phyloP scores from a whole-genome alignment of 148 eudicot species.

The Fagopyrum esculentum region DNA sequence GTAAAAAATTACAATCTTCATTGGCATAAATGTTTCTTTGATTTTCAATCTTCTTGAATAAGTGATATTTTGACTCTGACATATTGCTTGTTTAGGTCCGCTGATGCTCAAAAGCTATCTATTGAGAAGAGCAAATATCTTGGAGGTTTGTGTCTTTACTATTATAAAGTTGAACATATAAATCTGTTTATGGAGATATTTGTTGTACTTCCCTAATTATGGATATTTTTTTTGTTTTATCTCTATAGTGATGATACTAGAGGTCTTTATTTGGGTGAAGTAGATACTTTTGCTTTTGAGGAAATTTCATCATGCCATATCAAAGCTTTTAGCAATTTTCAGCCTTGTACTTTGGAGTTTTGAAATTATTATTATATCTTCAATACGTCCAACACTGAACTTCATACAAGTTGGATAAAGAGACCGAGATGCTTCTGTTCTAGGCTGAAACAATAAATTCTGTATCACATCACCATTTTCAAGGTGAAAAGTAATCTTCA shows the following conservation, averaged over 20 bases:
- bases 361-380: not conserved
- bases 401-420: not conserved
- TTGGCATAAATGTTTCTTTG: not conserved
- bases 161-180: not conserved
- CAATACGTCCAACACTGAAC: not conserved
- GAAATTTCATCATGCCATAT: not conserved
- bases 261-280: not conserved
- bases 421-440: not conserved
- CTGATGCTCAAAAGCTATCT: constrained; percentile 84
- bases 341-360: not conserved
- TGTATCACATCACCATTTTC: not conserved
- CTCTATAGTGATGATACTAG: not conserved
- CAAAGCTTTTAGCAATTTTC: not conserved
- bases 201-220: not conserved
- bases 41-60: not conserved
- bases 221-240: not conserved
- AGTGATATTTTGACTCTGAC: not conserved
- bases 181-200: constrained; percentile 1
- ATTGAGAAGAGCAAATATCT: constrained; percentile 99
- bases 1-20: constrained; percentile 24
- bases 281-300: not conserved
- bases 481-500: not conserved
- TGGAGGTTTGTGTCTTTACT: constrained; percentile 57
- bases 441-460: not conserved
- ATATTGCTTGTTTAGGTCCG: constrained; percentile 37